phyloP scores from a whole-genome alignment of 306 rosid genomes.

The Trifolium dubium region DNA sequence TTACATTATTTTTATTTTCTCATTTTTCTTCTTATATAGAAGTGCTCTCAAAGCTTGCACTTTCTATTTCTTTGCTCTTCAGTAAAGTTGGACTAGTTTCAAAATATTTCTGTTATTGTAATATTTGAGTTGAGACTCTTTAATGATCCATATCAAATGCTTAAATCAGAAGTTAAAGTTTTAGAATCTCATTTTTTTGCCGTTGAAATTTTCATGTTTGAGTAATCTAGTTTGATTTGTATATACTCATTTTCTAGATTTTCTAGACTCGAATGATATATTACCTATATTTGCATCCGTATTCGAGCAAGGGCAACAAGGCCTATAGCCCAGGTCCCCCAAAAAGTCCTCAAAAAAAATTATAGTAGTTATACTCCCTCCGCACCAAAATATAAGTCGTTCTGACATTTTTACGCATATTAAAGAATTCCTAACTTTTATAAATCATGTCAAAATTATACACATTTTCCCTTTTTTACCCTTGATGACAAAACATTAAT shows the following conservation, averaged over 20 bases:
- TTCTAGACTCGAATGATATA: neutral
- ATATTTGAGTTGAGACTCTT: neutral
- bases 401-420: no score
- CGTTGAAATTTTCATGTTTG: conserved; percentile 14
- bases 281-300: conserved; percentile 5
- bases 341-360: no score
- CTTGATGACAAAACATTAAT: no score
- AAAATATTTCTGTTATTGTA: conserved; percentile 7
- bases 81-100: neutral
- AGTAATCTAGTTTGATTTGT: neutral
- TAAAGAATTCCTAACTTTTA: no score
- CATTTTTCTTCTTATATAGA: conserved; percentile 21
- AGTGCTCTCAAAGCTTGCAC: conserved; percentile 10
- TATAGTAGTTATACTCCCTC: no score
- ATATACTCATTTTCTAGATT: conserved; percentile 8
- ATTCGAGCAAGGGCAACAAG: no score
- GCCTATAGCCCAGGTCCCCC: no score
- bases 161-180: conserved; percentile 5
- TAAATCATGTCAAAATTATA: no score
- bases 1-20: no score
- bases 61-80: neutral
- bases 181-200: neutral
- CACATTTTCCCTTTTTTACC: no score
- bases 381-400: no score
- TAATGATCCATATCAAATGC: neutral